These are phyloP conservation scores for Lomentospora prolificans DNA, from an alignment of 2,329 filamentous ascomycete genomes.

Conservation along the genomic window DNA sequence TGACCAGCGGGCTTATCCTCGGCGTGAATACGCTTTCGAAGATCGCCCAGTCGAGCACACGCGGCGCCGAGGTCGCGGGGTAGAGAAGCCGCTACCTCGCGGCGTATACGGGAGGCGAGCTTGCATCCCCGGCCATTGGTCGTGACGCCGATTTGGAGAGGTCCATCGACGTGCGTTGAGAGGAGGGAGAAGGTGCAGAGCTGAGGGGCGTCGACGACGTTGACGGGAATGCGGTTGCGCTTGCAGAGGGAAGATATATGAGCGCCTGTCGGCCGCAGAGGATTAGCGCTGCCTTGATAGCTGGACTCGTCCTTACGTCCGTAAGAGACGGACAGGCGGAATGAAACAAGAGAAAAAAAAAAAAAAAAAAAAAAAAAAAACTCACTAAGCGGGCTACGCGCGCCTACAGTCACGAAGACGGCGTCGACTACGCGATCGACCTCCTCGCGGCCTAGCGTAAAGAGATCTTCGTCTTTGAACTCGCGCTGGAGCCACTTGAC, in stretches of 20 bases:
- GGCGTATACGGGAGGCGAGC: slow-evolving; percentile 75
- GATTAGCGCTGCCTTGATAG: slow-evolving; percentile 9
- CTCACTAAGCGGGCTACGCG: slow-evolving; percentile 33
- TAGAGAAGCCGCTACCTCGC: slow-evolving; percentile 75
- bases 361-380: slow-evolving; percentile 1
- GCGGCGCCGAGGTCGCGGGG: slow-evolving; percentile 67
- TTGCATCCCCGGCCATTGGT: slow-evolving; percentile 94
- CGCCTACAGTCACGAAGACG: slow-evolving; percentile 69
- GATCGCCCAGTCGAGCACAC: slow-evolving; percentile 65
- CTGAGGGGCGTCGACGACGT: slow-evolving; percentile 77
- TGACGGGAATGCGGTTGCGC: slow-evolving; percentile 77
- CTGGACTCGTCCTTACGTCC: not conserved
- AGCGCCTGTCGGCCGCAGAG: slow-evolving; percentile 30
- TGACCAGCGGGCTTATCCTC: slow-evolving; percentile 45
- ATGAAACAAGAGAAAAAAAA: too few species aligned
- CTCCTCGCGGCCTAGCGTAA: slow-evolving; percentile 67
- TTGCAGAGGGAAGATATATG: slow-evolving; percentile 68
- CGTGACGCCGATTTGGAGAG: slow-evolving; percentile 88
- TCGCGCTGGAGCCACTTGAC: slow-evolving; percentile 55
- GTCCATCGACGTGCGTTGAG: slow-evolving; percentile 81
- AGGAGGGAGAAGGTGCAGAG: slow-evolving; percentile 87
- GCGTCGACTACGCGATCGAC: slow-evolving; percentile 74
- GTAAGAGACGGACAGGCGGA: too few species aligned
- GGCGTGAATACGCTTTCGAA: slow-evolving; percentile 62
- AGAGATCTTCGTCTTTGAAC: slow-evolving; percentile 65